phyloP scores from a whole-genome alignment of 2,329 filamentous ascomycete species.

The Claviceps purpurea region DNA sequence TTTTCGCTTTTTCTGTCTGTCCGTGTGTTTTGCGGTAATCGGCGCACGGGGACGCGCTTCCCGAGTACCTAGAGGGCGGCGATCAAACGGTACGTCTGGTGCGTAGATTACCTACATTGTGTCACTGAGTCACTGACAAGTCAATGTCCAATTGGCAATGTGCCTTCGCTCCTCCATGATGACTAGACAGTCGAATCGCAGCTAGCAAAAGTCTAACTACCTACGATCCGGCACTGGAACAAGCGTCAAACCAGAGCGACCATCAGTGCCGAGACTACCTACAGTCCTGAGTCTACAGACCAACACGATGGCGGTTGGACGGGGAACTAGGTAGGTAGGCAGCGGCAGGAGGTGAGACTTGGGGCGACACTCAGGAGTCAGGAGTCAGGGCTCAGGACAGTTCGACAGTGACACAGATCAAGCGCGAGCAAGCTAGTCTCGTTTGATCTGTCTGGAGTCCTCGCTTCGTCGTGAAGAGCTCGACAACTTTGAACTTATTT shows the following conservation, averaged over 20 bases:
- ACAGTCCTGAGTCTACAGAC: no score
- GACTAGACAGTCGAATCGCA: neutral
- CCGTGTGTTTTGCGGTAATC: neutral
- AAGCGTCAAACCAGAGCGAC: neutral
- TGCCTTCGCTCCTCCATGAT: neutral
- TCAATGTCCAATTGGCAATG: no score
- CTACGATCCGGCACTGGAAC: neutral
- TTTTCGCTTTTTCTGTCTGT: neutral
- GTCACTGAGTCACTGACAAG: no score
- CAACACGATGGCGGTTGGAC: neutral
- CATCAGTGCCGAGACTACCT: neutral
- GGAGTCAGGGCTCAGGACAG: neutral
- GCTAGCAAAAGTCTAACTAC: neutral
- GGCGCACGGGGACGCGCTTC: no score
- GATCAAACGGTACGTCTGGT: no score
- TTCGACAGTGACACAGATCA: neutral
- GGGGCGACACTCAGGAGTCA: neutral
- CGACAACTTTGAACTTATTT: no score
- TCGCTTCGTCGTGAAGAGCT: no score
- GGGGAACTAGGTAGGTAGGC: neutral
- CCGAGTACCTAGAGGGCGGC: no score
- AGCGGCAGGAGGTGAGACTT: neutral
- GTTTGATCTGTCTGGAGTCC: neutral
- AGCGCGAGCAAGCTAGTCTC: neutral
- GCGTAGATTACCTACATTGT: no score